phyloP scores from a whole-genome alignment of 2,329 filamentous ascomycete species.

The Setomelanomma holmii region DNA sequence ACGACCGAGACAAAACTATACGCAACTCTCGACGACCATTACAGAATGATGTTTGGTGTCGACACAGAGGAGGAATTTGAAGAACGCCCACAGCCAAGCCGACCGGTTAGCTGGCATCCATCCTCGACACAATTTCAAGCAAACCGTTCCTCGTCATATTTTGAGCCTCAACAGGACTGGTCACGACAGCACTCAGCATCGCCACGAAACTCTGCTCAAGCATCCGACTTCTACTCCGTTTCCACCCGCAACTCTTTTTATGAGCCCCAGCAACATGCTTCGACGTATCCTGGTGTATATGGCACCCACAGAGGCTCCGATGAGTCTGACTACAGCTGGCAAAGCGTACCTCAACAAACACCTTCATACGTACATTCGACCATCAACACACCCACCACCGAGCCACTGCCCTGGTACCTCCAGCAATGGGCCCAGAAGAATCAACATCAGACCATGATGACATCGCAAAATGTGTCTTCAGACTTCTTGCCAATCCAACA shows the following conservation, averaged over 20 bases:
- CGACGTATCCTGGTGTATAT: slow-evolving; percentile 18
- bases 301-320: slow-evolving; percentile 30
- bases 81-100: slow-evolving; percentile 32
- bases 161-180: slow-evolving; percentile 39
- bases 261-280: slow-evolving; percentile 24
- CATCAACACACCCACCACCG: slow-evolving; percentile 40
- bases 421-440: slow-evolving; percentile 48
- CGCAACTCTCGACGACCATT: slow-evolving; percentile 50
- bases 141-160: slow-evolving; percentile 27
- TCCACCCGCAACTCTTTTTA: slow-evolving; percentile 44
- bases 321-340: slow-evolving; percentile 40
- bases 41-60: slow-evolving; percentile 51
- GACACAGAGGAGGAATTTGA: slow-evolving; percentile 34
- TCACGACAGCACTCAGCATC: slow-evolving; percentile 27
- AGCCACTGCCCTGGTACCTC: slow-evolving; percentile 46
- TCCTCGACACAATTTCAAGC: slow-evolving; percentile 58
- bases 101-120: slow-evolving; percentile 80
- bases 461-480: slow-evolving; percentile 29
- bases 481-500: slow-evolving; percentile 63
- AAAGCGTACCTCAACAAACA: slow-evolving; percentile 29
- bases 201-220: slow-evolving; percentile 34
- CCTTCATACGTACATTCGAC: slow-evolving; percentile 34
- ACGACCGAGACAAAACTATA: slow-evolving; percentile 48
- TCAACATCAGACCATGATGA: slow-evolving; percentile 29
- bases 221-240: slow-evolving; percentile 45